Conservation (phyloP, 2,329 filamentous ascomycete genomes). For the Trichoderma hamatum region DNA sequence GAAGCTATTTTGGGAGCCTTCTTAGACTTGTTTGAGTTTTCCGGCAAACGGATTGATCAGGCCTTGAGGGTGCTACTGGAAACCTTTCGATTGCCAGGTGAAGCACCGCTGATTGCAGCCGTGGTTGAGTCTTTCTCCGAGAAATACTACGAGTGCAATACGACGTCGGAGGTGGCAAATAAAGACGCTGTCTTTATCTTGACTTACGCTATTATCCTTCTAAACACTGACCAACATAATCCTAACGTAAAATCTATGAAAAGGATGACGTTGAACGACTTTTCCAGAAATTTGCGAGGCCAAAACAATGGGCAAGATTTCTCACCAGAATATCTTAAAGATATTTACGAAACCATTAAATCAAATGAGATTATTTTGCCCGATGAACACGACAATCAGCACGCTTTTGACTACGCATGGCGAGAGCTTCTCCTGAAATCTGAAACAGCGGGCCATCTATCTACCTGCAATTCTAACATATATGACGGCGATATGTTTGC, state of each 20-base stretch:
- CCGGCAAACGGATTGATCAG: constrained; percentile 84
- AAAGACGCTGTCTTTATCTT: constrained; percentile 88
- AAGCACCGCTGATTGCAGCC: constrained; percentile 88
- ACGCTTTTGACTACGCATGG: constrained; percentile 97
- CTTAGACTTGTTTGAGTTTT: constrained; percentile 85
- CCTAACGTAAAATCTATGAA: constrained; percentile 78
- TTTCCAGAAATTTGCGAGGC: constrained; percentile 85
- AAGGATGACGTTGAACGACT: constrained; percentile 83
- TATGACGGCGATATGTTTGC: constrained; percentile 98
- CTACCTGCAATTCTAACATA: constrained; percentile 85
- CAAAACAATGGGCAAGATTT: constrained; percentile 89
- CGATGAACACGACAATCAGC: constrained; percentile 94
- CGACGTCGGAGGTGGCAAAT: constrained; percentile 75
- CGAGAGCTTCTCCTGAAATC: constrained; percentile 89
- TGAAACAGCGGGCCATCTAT: constrained; percentile 70
- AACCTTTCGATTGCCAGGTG: constrained; percentile 89
- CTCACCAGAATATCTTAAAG: constrained; percentile 76
- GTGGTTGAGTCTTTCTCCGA: constrained; percentile 88
- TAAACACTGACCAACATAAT: constrained; percentile 97
- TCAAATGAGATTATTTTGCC: constrained; percentile 94
- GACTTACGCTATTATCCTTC: constrained; percentile 94
- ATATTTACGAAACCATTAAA: constrained; percentile 89
- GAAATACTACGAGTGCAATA: constrained; percentile 73
- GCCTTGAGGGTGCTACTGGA: constrained; percentile 85
- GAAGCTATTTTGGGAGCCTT: constrained; percentile 84